phyloP scores from a whole-genome alignment of 352 stramenopile species.

The Phytophthora quininea region DNA sequence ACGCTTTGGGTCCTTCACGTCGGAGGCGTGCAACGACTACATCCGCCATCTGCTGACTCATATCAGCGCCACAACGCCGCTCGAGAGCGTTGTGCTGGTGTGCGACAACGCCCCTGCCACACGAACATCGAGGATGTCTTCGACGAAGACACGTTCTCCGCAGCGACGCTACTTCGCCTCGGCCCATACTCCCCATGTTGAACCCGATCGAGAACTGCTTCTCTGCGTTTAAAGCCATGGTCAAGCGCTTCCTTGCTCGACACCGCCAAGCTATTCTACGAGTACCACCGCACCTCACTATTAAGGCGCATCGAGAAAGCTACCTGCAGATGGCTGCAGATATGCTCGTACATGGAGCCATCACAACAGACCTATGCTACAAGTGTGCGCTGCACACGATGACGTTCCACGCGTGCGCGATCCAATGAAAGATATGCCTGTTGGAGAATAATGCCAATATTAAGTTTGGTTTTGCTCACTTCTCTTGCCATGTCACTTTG shows the following conservation, averaged over 20 bases:
- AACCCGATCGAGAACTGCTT: conserved; percentile 25
- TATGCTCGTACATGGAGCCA: background rate
- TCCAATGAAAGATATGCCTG: background rate
- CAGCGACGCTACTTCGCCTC: conserved; percentile 4
- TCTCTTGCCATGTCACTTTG: background rate
- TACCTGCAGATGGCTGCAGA: background rate
- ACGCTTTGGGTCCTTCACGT: background rate
- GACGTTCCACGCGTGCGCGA: background rate
- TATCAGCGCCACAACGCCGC: background rate
- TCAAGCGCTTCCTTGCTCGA: conserved; percentile 7
- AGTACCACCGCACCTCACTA: background rate
- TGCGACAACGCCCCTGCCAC: conserved; percentile 2
- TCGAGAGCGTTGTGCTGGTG: background rate
- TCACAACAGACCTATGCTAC: background rate
- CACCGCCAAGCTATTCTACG: background rate
- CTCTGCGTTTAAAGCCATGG: conserved; percentile 9
- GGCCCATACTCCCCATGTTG: conserved; percentile 18
- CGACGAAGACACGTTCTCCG: conserved; percentile 13
- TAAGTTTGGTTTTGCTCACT: background rate
- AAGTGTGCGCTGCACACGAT: background rate
- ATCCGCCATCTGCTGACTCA: background rate
- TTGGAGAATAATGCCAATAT: background rate
- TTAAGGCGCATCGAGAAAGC: background rate
- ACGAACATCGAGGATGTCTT: conserved; percentile 10
- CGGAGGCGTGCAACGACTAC: background rate